These are phyloP conservation scores for Rhododendron williamsianum DNA, from an alignment of 148 eudicot species.

Conservation along the genomic window DNA sequence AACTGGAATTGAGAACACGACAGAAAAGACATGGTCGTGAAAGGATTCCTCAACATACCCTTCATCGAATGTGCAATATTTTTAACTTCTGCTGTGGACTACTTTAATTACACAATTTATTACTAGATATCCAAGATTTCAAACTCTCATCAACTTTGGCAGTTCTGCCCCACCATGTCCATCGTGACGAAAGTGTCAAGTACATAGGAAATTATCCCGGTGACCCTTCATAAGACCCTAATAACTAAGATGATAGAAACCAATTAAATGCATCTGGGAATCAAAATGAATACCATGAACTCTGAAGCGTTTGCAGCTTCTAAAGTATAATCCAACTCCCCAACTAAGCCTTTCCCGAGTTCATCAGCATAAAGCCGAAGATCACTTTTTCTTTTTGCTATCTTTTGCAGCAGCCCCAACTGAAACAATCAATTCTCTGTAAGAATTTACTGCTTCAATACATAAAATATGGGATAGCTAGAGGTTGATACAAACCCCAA, in stretches of 20 bases:
- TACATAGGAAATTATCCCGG: neutral
- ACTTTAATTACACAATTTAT: neutral
- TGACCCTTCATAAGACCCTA: neutral
- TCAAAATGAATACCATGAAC: conserved; percentile 54
- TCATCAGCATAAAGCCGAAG: conserved; percentile 91
- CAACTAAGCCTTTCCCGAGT: conserved; percentile 91
- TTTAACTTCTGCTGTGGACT: neutral
- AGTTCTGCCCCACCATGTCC: neutral
- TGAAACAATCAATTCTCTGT: conserved; percentile 37
- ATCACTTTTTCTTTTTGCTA: conserved; percentile 77
- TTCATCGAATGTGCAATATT: neutral
- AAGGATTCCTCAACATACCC: neutral
- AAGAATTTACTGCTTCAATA: neutral
- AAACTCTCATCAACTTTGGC: neutral
- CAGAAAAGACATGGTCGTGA: neutral
- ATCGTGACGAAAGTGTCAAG: neutral
- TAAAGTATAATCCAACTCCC: conserved; percentile 89
- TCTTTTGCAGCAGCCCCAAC: conserved; percentile 72
- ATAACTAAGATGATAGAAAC: neutral
- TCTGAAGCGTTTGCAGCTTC: conserved; percentile 84
- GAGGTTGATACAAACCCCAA: conserved; percentile 73
- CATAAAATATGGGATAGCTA: conserved; percentile 10
- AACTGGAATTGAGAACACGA: neutral
- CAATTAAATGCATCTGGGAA: neutral
- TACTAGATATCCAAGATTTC: neutral